Evolutionary conservation across 805 yeast species (phyloP), one percentile per base, ranked within the genome.

Genomic region (Blastobotrys chiropterorum): DNA sequence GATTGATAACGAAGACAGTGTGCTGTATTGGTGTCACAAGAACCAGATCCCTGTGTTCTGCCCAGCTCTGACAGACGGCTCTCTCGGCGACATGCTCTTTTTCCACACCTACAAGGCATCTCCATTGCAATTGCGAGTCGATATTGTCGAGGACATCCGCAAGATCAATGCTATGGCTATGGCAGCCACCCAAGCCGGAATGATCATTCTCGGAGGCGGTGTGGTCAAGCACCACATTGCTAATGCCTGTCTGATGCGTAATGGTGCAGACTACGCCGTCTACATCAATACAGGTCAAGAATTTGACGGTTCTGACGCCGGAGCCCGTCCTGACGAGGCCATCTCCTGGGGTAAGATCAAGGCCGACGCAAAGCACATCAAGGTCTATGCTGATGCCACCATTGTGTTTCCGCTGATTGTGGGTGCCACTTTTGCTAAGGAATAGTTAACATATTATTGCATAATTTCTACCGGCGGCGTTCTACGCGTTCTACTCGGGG

Each of bases 321-420:
- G 99, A 58, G 99, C 99, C 3, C 81, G 99, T 67, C 98, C 98
- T 1, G 99, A 94, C 68, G 99, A 94, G 72, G 99, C 99, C 22
- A 86, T 94, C 49, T 86, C 96, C 40, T 94, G 99, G 99, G 99
- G 99, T 58, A 94, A 94, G 70, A 94, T 94, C 71, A 90, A 89
- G 72, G 86, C 96, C 3, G 96, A 89, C 42, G 99, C 99, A 30
- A 81, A 80, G 63, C 80, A 84, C 54, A 95, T 90, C 52, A 94
- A 94, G 72, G 90, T 94, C 44, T 94, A 87, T 62, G 95, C 96
- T 14, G 99, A 94, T 67, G 99, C 88, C 15, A 86, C 97, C 11
- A 75, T 89, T 30, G 98, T 94, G 15, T 86, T 92, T 75, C 99
- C 99, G 56, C 77, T 94, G 65, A 85, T 94, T 58, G 98, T 94